Percentiles rank a stretch among this genome's conserved stretches.
Evolutionary conservation across 306 rosid genomes (phyloP).

Genomic region (Gillenia trifoliata): DNA sequence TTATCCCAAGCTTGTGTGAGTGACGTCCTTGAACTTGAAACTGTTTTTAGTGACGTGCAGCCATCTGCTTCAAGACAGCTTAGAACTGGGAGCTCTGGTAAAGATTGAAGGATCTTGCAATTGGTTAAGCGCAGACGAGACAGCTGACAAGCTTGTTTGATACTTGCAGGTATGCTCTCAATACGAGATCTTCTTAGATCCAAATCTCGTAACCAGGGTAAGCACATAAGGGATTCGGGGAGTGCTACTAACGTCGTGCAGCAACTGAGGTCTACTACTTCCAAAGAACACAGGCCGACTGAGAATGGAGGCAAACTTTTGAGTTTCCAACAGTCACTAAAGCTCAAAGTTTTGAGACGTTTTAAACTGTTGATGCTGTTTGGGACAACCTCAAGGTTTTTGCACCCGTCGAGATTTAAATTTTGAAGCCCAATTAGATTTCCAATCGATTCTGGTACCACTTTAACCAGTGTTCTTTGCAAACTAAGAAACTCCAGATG

Average conservation of each 20-base stretch:
- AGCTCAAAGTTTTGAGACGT: background rate
- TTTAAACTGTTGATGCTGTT: background rate
- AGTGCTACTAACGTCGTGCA: background rate
- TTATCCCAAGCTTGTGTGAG: background rate
- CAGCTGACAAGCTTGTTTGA: background rate
- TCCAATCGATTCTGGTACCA: background rate
- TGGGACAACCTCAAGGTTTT: background rate
- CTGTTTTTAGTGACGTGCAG: conserved; percentile 19
- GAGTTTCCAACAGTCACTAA: background rate
- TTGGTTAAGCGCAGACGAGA: background rate
- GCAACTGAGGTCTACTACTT: background rate
- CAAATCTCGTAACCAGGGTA: background rate
- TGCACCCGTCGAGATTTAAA: background rate
- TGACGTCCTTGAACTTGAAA: background rate
- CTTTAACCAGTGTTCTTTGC: background rate
- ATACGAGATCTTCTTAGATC: background rate
- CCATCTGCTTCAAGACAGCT: background rate
- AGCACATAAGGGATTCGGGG: background rate
- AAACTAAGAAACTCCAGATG: background rate
- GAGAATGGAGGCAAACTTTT: background rate
- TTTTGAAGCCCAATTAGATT: background rate
- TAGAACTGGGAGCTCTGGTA: conserved; percentile 28
- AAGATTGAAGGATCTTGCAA: background rate
- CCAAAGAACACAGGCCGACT: background rate
- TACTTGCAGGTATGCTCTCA: background rate